These are phyloP conservation scores for Magnusiomyces ingens DNA, from an alignment of 1,139 yeast species.

Conservation along the genomic window DNA sequence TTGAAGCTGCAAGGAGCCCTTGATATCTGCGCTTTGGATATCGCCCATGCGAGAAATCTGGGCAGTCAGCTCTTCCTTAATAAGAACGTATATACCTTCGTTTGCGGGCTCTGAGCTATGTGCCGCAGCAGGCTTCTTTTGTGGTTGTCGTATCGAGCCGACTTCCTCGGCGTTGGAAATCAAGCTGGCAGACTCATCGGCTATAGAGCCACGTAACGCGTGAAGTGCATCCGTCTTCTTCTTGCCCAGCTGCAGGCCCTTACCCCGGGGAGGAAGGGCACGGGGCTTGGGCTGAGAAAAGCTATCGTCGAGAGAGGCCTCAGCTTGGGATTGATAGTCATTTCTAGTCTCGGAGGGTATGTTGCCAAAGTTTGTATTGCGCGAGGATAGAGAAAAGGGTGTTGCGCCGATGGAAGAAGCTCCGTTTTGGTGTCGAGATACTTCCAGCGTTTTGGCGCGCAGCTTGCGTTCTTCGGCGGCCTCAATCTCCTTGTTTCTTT, in stretches of 20 bases:
- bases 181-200: slow-evolving; percentile 29
- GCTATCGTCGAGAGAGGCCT: neutral
- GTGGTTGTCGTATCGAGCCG: neutral
- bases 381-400: neutral
- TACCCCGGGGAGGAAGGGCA: slow-evolving; percentile 46
- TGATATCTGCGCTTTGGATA: slow-evolving; percentile 64
- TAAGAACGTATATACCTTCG: slow-evolving; percentile 71
- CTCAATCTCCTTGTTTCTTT: slow-evolving; percentile 92
- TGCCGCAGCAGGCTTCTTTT: slow-evolving; percentile 5
- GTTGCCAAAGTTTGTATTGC: slow-evolving; percentile 7
- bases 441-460: slow-evolving; percentile 87
- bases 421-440: slow-evolving; percentile 10
- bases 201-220: slow-evolving; percentile 37
- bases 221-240: slow-evolving; percentile 40
- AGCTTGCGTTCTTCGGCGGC: slow-evolving; percentile 97
- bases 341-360: neutral
- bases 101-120: slow-evolving; percentile 33
- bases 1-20: slow-evolving; percentile 87
- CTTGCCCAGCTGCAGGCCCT: slow-evolving; percentile 79
- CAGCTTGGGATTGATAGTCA: too few relatives aligned
- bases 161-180: slow-evolving; percentile 20
- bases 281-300: slow-evolving; percentile 7
- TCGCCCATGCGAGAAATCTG: slow-evolving; percentile 82
- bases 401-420: too few relatives aligned
- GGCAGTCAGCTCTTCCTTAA: slow-evolving; percentile 74